phyloP scores from a whole-genome alignment of 164 flowering plant species.

The Nymphaea colorata region DNA sequence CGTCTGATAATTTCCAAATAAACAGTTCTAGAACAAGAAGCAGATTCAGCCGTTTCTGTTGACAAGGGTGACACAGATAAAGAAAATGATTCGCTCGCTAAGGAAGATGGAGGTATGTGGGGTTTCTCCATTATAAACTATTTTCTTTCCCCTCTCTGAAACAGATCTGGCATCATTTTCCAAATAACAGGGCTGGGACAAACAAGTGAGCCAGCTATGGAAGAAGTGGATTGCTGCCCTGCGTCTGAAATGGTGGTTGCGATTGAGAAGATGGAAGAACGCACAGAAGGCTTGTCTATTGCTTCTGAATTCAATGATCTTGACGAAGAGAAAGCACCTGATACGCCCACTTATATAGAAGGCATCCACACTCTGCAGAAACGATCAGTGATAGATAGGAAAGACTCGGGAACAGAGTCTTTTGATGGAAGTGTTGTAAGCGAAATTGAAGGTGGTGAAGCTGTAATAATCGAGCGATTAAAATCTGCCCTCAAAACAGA shows the following conservation, averaged over 20 bases:
- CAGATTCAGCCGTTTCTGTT: not conserved
- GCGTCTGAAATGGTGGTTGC: conserved; percentile 2
- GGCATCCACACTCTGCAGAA: conserved; percentile 26
- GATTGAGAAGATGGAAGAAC: conserved; percentile 13
- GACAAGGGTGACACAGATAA: no score
- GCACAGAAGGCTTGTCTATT: conserved; percentile 10
- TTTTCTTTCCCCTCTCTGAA: not conserved
- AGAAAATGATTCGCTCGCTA: not conserved
- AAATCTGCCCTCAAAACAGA: conserved; percentile 46
- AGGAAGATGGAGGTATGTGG: not conserved
- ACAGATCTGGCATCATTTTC: not conserved
- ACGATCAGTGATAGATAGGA: conserved; percentile 32
- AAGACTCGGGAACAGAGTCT: conserved; percentile 41
- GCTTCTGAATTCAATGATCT: conserved; percentile 26
- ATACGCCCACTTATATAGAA: conserved; percentile 41
- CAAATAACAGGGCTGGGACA: not conserved
- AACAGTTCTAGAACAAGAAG: not conserved
- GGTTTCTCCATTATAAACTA: not conserved
- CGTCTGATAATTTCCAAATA: not conserved
- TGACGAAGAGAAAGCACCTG: conserved; percentile 56
- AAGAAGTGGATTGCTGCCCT: conserved; percentile 8
- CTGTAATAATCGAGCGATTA: conserved; percentile 35
- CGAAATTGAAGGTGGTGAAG: conserved; percentile 40
- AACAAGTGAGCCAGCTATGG: conserved; percentile 1
- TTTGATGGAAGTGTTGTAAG: conserved; percentile 54